phyloP scores from a whole-genome alignment of 2,329 filamentous ascomycete genomes.

The Dothiorella sarmentorum region DNA sequence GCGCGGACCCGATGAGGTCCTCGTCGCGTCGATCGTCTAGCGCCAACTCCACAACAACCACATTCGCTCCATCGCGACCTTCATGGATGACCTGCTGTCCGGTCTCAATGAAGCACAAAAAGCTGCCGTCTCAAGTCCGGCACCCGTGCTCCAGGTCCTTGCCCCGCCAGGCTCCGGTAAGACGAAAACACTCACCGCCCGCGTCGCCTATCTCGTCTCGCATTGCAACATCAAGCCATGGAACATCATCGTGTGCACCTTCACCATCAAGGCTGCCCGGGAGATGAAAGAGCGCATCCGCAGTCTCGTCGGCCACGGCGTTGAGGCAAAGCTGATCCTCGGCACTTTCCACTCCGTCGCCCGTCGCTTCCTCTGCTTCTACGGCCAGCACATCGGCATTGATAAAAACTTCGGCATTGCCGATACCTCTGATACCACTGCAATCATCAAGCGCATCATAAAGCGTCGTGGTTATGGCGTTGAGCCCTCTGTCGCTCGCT shows the following conservation, averaged over 20 bases:
- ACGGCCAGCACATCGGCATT: slow-evolving; percentile 81
- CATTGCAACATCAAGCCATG: slow-evolving; percentile 69
- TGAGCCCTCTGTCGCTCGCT: slow-evolving; percentile 67
- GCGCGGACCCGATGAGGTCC: background rate
- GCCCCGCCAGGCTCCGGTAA: slow-evolving; percentile 73
- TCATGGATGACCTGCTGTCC: slow-evolving; percentile 55
- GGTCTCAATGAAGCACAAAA: slow-evolving; percentile 64
- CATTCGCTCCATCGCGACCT: background rate
- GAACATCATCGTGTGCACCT: slow-evolving; percentile 92
- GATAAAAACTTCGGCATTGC: slow-evolving; percentile 85
- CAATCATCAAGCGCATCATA: slow-evolving; percentile 77
- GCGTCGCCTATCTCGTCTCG: slow-evolving; percentile 83
- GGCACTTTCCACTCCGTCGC: slow-evolving; percentile 96
- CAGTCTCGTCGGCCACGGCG: slow-evolving; percentile 71
- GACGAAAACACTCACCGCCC: slow-evolving; percentile 89
- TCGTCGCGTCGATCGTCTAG: background rate
- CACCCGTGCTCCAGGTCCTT: slow-evolving; percentile 58
- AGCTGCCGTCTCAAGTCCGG: slow-evolving; percentile 61
- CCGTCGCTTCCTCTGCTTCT: slow-evolving; percentile 75
- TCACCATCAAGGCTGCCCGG: slow-evolving; percentile 89
- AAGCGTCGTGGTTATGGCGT: slow-evolving; percentile 67
- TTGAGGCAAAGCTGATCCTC: slow-evolving; percentile 73
- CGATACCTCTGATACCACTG: slow-evolving; percentile 74
- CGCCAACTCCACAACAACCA: background rate
- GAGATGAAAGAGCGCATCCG: slow-evolving; percentile 92